Percentiles rank a stretch among this genome's conserved stretches.
These are phyloP conservation scores for Vaccinium macrocarpon DNA, from an alignment of 148 eudicot genomes.

Conservation along the genomic window DNA sequence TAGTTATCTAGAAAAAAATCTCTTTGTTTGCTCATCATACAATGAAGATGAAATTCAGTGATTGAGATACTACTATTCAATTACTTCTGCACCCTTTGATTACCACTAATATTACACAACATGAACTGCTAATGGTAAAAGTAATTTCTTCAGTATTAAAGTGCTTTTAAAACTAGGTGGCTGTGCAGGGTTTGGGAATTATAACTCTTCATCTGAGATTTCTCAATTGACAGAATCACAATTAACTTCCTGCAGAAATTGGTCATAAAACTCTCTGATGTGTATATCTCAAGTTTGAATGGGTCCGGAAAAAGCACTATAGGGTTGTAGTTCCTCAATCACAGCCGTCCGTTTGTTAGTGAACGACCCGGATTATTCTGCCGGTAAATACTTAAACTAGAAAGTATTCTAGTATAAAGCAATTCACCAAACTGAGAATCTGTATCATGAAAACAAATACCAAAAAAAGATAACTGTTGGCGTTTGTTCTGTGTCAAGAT, in stretches of 20 bases:
- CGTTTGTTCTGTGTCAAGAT: neutral
- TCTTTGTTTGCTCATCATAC: neutral
- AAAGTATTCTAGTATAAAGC: neutral
- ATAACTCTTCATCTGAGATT: neutral
- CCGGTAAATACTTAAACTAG: neutral
- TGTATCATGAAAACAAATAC: neutral
- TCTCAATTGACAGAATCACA: neutral
- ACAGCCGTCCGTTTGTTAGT: too few relatives aligned
- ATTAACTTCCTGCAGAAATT: neutral
- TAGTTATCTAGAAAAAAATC: neutral
- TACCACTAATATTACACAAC: neutral
- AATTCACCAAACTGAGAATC: neutral
- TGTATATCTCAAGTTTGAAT: slow-evolving; percentile 2
- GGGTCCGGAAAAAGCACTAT: too few relatives aligned
- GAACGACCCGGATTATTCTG: too few relatives aligned
- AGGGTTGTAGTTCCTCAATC: too few relatives aligned
- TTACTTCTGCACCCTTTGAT: neutral
- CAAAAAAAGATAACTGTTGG: neutral
- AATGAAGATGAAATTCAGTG: neutral
- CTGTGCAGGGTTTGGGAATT: neutral
- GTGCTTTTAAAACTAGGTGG: neutral
- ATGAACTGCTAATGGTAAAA: too few relatives aligned
- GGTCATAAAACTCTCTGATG: neutral
- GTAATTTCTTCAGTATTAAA: too few relatives aligned
- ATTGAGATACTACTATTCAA: neutral